phyloP scores from a whole-genome alignment of 805 yeast genomes.

The Wickerhamiella dianesei region DNA sequence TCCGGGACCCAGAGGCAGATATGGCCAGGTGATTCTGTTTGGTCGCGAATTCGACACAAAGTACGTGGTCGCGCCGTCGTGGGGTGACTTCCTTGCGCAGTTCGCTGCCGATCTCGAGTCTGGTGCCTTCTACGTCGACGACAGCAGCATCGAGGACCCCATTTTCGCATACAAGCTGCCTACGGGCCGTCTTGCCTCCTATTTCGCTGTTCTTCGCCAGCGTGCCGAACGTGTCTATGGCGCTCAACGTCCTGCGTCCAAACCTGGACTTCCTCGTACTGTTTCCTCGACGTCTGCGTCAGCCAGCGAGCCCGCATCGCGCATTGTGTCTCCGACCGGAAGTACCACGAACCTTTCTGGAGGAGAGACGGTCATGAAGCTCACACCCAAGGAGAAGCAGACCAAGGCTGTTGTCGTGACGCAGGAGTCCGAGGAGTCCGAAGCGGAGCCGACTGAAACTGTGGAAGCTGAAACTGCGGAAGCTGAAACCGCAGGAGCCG shows the following conservation, averaged over 20 bases:
- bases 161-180: conserved; percentile 37
- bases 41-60: conserved; percentile 92
- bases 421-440: conserved; percentile 2
- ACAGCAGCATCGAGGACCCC: conserved; percentile 45
- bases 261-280: not conserved
- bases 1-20: conserved; percentile 62
- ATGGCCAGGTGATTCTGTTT: conserved; percentile 86
- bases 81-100: conserved; percentile 74
- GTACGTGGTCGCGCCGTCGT: conserved; percentile 70
- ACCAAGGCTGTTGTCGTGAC: conserved; percentile 1
- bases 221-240: conserved; percentile 26
- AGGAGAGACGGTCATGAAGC: conserved; percentile 4
- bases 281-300: not conserved
- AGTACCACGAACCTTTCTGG: conserved; percentile 8
- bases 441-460: not conserved
- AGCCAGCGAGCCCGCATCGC: conserved; percentile 6
- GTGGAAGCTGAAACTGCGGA: not conserved
- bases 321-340: conserved; percentile 14
- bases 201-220: conserved; percentile 43
- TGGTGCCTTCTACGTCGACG: conserved; percentile 65
- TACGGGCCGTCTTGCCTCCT: conserved; percentile 60
- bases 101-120: conserved; percentile 79
- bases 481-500: conserved; percentile 1
- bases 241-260: not conserved
- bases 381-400: conserved; percentile 2